Base-by-base conservation (phyloP, 163 green algal species). In the Scenedesmus sp. region DNA sequence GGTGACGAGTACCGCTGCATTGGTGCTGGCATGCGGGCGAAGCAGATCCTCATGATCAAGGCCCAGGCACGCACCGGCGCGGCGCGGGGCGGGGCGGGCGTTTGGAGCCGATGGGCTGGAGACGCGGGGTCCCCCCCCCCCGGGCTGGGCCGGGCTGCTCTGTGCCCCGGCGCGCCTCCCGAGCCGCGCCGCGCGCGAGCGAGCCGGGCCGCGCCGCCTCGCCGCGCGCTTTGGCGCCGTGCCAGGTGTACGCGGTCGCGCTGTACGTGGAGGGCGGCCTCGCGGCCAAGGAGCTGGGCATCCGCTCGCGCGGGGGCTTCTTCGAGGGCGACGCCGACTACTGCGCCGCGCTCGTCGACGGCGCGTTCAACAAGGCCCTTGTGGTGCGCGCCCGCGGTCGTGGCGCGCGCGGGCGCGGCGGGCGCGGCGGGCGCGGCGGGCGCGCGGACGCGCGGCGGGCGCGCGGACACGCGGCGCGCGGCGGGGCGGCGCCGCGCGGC, bases 181-280 rank as follows among this genome's bases (percentile, higher is more conserved):
- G 14, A 57, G 18, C 15, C 2, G 7, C 28, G 28, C 29, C 34
- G 44, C 51, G 13, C 7, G n/a, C n/a, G n/a, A n/a, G n/a, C n/a
- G n/a, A n/a, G n/a, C n/a, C n/a, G n/a, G n/a, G n/a, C n/a, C n/a
- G n/a, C n/a, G n/a, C n/a, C n/a, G n/a, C n/a, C n/a, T n/a, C n/a
- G n/a, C n/a, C n/a, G n/a, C n/a, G n/a, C n/a, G n/a, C n/a, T n/a
- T n/a, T n/a, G n/a, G n/a, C 24, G 47, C 14, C 45, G n/a, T 63
- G 26, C 24, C 84, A 95, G 89, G 85, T 97, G 13, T 97, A 97
- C 79, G 86, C 91, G 13, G 82, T 94, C 10, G 83, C 89, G 0
- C 50, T 94, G 42, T 97, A 93, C 81, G 93, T 96, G 18, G 94
- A 97, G 78, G 90, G 84, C 0, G 87, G 91, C 29, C 82, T 85